A percentile compares a stretch with the other conserved stretches of the same genome.
phyloP scores from a whole-genome alignment of 371 early-diverging fungal species.

The Syncephalis fuscata region DNA sequence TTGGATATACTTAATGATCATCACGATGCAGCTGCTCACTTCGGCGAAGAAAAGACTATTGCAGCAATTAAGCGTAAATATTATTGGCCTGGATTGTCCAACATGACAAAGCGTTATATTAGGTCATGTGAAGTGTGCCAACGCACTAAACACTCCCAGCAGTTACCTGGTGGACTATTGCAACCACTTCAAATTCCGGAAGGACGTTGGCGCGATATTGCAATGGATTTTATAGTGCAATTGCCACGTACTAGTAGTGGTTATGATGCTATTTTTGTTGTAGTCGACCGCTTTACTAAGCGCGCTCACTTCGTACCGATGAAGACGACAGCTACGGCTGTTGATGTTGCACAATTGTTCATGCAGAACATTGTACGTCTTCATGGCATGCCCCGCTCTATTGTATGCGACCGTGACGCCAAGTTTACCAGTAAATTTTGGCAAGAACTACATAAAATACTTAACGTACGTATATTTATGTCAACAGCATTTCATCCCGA shows the following conservation, averaged over 20 bases:
- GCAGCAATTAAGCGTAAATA: slow-evolving; percentile 15
- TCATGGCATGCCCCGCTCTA: too few relatives aligned
- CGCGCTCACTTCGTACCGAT: slow-evolving; percentile 21
- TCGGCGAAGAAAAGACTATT: slow-evolving; percentile 19
- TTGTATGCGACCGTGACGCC: too few relatives aligned
- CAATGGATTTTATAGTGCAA: slow-evolving; percentile 26
- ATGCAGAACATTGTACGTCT: too few relatives aligned
- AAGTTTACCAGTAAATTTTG: too few relatives aligned
- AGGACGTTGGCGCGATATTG: slow-evolving; percentile 18
- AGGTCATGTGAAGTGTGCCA: slow-evolving; percentile 17
- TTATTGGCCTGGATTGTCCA: slow-evolving; percentile 20
- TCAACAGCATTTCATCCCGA: slow-evolving; percentile 20
- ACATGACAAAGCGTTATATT: slow-evolving; percentile 13
- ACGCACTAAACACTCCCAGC: slow-evolving; percentile 9
- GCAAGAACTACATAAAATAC: not conserved
- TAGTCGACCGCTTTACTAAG: slow-evolving; percentile 26
- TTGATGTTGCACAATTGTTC: too few relatives aligned
- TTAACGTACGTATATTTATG: not conserved
- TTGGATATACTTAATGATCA: slow-evolving; percentile 5
- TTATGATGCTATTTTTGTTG: slow-evolving; percentile 17
- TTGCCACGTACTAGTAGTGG: slow-evolving; percentile 12
- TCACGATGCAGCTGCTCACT: slow-evolving; percentile 25
- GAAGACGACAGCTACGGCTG: slow-evolving; percentile 7
- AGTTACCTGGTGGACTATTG: slow-evolving; percentile 13
- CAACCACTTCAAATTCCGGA: slow-evolving; percentile 18